Base-by-base conservation (phyloP, 306 rosid species). In the Cucurbita maxima region DNA sequence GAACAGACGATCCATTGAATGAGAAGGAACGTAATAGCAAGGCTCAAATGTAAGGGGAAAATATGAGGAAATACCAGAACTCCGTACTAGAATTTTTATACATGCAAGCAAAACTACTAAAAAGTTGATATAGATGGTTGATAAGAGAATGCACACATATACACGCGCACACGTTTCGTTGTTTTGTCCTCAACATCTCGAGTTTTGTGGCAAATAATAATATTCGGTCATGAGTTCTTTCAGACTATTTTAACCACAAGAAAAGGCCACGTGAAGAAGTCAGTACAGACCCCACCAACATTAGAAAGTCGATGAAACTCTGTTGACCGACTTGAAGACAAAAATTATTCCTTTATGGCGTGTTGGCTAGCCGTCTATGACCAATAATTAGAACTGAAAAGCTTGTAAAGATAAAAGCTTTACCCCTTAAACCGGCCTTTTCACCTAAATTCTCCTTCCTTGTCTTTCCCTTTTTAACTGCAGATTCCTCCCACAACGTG, bases 401-500 rank as follows among this genome's bases (percentile, higher is more conserved):
- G n/a, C 34, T 2, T 19, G 52, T 66, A 19, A 66, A 13, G 19
- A 68, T n/a, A 44, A 53, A 58, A 50, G 38, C 38, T 48, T 83
- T 87, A 93, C 98, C 97, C 81, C 78, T 82, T 37, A 70, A 38
- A 25, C 22, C n/a, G 69, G 86, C 79, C 58, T 79, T 86, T 47
- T 85, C 94, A 45, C 73, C 86, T 78, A 79, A 64, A 86, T 90
- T 90, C 90, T 93, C 98, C 86, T 90, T 95, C 86, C 91, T 88
- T 79, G 90, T 81, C 87, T 86, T 89, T 88, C 96, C 97, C 89
- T 84, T 86, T 47, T 88, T 89, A 41, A 66, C 79, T 6, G 86
- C 84, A 77, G 96, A 84, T 77, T 91, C 97, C 52, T 89, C 99
- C 99, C 99, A 95, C 83, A 89, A 71, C 76, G 90, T 82, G 87